phyloP scores from a whole-genome alignment of 306 rosid species.

The Ceratonia siliqua region DNA sequence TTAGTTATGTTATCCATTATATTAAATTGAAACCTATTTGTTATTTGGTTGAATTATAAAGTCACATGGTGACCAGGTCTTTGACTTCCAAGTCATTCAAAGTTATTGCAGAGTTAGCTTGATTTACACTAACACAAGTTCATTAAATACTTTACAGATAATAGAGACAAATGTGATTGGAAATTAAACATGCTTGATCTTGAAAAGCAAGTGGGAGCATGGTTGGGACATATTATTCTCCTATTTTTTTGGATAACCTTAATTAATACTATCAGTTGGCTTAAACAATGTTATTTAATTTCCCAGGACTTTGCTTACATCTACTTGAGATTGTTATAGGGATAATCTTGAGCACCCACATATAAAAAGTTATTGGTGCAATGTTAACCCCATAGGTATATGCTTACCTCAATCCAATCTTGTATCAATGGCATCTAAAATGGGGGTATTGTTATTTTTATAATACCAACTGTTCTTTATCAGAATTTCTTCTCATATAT shows the following conservation, averaged over 20 bases:
- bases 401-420: slow-evolving; percentile 17
- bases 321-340: slow-evolving; percentile 92
- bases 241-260: neutral
- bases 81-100: too few relatives aligned
- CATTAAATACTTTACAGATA: slow-evolving; percentile 73
- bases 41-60: too few relatives aligned
- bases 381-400: slow-evolving; percentile 94
- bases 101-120: too few relatives aligned
- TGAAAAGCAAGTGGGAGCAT: slow-evolving; percentile 96
- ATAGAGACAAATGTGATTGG: slow-evolving; percentile 91
- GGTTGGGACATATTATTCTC: slow-evolving; percentile 41
- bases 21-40: too few relatives aligned
- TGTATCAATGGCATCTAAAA: neutral
- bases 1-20: too few relatives aligned
- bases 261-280: slow-evolving; percentile 4
- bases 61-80: too few relatives aligned
- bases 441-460: neutral
- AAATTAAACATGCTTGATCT: slow-evolving; percentile 92
- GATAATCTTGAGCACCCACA: slow-evolving; percentile 95
- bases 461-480: neutral
- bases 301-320: slow-evolving; percentile 86
- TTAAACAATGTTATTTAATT: slow-evolving; percentile 30
- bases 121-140: too few relatives aligned
- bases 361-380: slow-evolving; percentile 87
- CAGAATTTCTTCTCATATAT: neutral